phyloP scores from a whole-genome alignment of 1,284 basidiomycete species.

The Sparassis latifolia region DNA sequence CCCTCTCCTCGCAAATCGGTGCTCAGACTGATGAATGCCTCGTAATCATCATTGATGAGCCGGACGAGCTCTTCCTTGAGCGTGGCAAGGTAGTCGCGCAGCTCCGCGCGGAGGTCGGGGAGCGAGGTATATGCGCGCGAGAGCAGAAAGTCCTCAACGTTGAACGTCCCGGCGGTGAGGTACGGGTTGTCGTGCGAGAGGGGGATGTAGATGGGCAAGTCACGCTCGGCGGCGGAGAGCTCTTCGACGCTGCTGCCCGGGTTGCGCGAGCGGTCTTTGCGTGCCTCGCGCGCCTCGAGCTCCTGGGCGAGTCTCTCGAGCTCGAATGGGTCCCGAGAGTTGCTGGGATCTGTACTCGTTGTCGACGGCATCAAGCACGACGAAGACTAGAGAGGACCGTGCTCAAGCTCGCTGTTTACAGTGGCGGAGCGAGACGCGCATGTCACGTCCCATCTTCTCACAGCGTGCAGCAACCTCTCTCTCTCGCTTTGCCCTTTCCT shows the following conservation, averaged over 20 bases:
- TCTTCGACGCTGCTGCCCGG: slow-evolving; percentile 8
- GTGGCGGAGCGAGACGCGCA: too few species aligned
- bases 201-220: slow-evolving; percentile 71
- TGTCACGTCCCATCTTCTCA: too few species aligned
- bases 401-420: too few species aligned
- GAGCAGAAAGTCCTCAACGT: slow-evolving; percentile 85
- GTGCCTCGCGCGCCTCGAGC: slow-evolving; percentile 49
- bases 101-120: slow-evolving; percentile 80
- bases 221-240: slow-evolving; percentile 25
- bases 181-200: slow-evolving; percentile 76
- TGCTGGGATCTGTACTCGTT: slow-evolving; percentile 9
- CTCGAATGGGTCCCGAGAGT: slow-evolving; percentile 47
- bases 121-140: slow-evolving; percentile 84
- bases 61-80: slow-evolving; percentile 90
- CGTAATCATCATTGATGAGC: slow-evolving; percentile 97
- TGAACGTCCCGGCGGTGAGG: slow-evolving; percentile 63
- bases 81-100: slow-evolving; percentile 77
- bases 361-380: slow-evolving; percentile 9
- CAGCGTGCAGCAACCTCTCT: too few species aligned
- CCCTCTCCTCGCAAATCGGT: slow-evolving; percentile 86
- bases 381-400: too few species aligned
- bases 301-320: slow-evolving; percentile 70
- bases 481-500: too few species aligned
- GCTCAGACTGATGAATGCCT: slow-evolving; percentile 93
- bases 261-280: slow-evolving; percentile 14